A percentile compares a stretch with the other conserved stretches of the same genome.
These are phyloP conservation scores for Verruconis gallopava DNA, from an alignment of 2,329 filamentous ascomycete genomes.

Conservation along the genomic window DNA sequence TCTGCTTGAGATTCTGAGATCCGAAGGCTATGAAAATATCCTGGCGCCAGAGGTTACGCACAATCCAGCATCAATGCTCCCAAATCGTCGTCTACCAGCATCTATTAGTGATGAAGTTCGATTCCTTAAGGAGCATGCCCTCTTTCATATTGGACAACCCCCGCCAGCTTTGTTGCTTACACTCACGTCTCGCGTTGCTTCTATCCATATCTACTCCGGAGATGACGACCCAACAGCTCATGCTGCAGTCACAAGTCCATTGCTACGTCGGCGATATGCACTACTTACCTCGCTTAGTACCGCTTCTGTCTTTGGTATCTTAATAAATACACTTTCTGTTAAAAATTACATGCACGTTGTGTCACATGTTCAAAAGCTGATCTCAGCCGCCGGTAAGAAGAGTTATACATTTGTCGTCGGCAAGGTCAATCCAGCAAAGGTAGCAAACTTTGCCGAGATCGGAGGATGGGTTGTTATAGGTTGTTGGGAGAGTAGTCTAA, in stretches of 20 bases:
- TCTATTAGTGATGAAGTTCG: constrained; percentile 32
- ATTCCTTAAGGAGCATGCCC: constrained; percentile 50
- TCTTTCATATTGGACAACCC: constrained; percentile 78
- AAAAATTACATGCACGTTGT: constrained; percentile 80
- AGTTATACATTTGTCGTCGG: constrained; percentile 93
- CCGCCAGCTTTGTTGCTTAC: constrained; percentile 75
- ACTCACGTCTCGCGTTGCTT: constrained; percentile 66
- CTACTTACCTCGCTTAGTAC: constrained; percentile 70
- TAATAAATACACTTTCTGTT: constrained; percentile 91
- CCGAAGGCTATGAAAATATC: constrained; percentile 55
- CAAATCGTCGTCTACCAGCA: constrained; percentile 61
- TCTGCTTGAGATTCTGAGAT: constrained; percentile 42
- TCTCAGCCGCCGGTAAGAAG: constrained; percentile 77
- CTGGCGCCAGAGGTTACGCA: constrained; percentile 61
- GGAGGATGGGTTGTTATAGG: constrained; percentile 96
- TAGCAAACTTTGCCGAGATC: constrained; percentile 92
- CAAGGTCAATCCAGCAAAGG: constrained; percentile 87
- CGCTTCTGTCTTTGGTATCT: constrained; percentile 75
- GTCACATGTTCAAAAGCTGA: constrained; percentile 56
- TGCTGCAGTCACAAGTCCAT: constrained; percentile 30
- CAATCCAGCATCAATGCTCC: constrained; percentile 66
- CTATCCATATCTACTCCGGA: constrained; percentile 57
- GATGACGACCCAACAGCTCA: constrained; percentile 12
- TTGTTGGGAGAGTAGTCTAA: constrained; percentile 90
- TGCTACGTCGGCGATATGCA: constrained; percentile 75